Conservation (phyloP, 2,329 filamentous ascomycete species). For the Keithomyces neogunnii region DNA sequence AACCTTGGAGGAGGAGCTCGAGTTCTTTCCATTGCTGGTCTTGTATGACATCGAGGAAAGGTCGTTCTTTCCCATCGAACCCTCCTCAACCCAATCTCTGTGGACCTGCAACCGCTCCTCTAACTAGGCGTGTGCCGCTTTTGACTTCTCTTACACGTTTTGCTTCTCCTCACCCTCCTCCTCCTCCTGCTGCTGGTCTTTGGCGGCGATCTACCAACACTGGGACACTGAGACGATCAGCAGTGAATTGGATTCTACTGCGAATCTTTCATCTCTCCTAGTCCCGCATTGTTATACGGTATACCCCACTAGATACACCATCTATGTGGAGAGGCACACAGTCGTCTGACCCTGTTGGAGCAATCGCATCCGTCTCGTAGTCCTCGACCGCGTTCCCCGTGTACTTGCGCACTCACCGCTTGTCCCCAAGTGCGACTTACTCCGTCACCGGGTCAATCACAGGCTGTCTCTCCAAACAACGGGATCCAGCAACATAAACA, state of each 20-base stretch:
- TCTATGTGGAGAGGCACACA: neutral
- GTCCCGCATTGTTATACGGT: neutral
- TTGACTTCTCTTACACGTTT: neutral
- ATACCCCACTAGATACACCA: neutral
- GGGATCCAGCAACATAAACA: slow-evolving; percentile 4
- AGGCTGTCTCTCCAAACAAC: neutral
- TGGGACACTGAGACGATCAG: too few species aligned
- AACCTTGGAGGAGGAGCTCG: neutral
- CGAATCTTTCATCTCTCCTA: too few species aligned
- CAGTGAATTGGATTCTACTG: too few species aligned
- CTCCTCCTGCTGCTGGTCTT: neutral
- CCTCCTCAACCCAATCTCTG: neutral
- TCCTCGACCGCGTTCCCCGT: slow-evolving; percentile 1
- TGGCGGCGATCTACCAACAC: neutral
- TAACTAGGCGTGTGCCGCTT: too few species aligned
- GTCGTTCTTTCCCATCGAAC: neutral
- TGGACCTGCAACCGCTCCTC: too few species aligned
- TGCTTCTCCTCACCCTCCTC: neutral
- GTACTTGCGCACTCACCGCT: neutral
- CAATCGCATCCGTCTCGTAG: neutral
- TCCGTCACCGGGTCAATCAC: slow-evolving; percentile 6
- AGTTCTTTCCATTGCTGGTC: neutral
- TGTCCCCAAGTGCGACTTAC: slow-evolving; percentile 1
- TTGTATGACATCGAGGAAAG: neutral
- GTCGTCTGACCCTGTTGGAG: neutral